phyloP scores from a whole-genome alignment of 208 protist genomes.

The Wallacemonas rigidus region DNA sequence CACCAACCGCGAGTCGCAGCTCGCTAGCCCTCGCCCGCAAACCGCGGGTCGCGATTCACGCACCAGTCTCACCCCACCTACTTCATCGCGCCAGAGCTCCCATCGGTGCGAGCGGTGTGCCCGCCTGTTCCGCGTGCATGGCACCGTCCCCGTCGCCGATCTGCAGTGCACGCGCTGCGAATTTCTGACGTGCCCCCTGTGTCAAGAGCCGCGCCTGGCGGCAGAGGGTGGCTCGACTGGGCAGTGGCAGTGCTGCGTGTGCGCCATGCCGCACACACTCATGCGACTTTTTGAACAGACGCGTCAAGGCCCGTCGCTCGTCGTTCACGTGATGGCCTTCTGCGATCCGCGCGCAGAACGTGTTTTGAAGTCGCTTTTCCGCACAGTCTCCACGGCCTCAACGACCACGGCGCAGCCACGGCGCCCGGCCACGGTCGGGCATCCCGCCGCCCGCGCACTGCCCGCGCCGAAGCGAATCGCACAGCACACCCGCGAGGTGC shows the following conservation, averaged over 20 bases:
- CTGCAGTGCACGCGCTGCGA: constrained; percentile 61
- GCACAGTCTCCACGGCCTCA: constrained; percentile 23
- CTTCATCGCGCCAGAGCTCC: constrained; percentile 9
- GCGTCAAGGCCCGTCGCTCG: constrained; percentile 41
- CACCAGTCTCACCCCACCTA: background rate
- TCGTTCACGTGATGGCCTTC: constrained; percentile 65
- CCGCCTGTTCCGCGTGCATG: constrained; percentile 36
- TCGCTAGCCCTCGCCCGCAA: constrained; percentile 1
- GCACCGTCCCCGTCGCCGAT: background rate
- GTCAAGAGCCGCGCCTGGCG: constrained; percentile 32
- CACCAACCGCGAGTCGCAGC: constrained; percentile 18
- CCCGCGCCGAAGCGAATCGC: constrained; percentile 9
- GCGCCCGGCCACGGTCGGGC: background rate
- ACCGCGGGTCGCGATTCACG: background rate
- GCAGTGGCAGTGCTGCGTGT: constrained; percentile 65
- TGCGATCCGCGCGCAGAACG: constrained; percentile 66
- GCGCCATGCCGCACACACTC: constrained; percentile 45
- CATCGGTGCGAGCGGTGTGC: constrained; percentile 60
- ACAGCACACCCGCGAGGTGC: constrained; percentile 10
- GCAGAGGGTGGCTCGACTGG: constrained; percentile 9
- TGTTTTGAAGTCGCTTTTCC: constrained; percentile 72
- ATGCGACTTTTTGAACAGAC: constrained; percentile 73
- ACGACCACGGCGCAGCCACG: background rate
- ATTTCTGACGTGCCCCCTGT: constrained; percentile 57
- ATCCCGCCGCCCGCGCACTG: constrained; percentile 4